Evolutionary conservation across 176 grass and related monocot species (phyloP).

Genomic region (sorghum (Sorghum bicolor)): Sorghum_bicolor_NCBIv3 NC_012870.2:60350501-60351000

Average conservation of each 20-base stretch:
- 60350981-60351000: constrained; percentile 33
- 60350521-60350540: neutral
- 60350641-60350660: constrained; percentile 9
- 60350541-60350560: neutral
- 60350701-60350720: constrained; percentile 38
- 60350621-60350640: constrained; percentile 17
- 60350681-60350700: neutral
- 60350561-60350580: neutral
- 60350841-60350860: constrained; percentile 37
- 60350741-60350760: constrained; percentile 45
- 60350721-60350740: constrained; percentile 14
- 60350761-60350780: constrained; percentile 30
- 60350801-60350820: constrained; percentile 9
- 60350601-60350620: constrained; percentile 24
- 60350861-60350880: constrained; percentile 36
- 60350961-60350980: constrained; percentile 46
- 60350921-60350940: constrained; percentile 41
- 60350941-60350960: constrained; percentile 46
- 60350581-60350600: neutral
- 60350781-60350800: neutral
- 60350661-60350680: neutral
- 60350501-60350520: too few relatives aligned
- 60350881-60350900: constrained; percentile 13
- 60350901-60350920: constrained; percentile 10
- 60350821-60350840: constrained; percentile 47